A percentile compares a stretch with the other conserved stretches of the same genome.
Evolutionary conservation across 2,329 filamentous ascomycete species (phyloP).

Genomic region (Aspergillus sp.): DNA sequence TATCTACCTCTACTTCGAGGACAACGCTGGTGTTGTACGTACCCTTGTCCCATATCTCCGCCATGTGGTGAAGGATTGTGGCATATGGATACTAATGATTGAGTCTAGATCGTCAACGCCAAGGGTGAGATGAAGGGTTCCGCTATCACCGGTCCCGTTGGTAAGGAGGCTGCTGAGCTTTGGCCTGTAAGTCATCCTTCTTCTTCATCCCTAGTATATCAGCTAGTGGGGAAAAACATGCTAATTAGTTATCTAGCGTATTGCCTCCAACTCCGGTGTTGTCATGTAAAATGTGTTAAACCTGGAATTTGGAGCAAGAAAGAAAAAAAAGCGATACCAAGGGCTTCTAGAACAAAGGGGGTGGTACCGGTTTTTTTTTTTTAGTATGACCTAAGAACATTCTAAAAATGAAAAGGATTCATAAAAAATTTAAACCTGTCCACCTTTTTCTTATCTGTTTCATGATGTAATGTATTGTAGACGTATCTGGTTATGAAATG

Average conservation of each 20-base stretch:
- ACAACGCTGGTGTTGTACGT: constrained; percentile 98
- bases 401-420: constrained; percentile 10
- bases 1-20: constrained; percentile 99
- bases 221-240: constrained; percentile 26
- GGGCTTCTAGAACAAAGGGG: constrained; percentile 10
- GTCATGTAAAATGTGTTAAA: constrained; percentile 78
- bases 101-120: constrained; percentile 89
- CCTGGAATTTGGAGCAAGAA: constrained; percentile 13
- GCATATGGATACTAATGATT: neutral
- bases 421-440: constrained; percentile 11
- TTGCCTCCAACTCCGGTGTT: constrained; percentile 99
- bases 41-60: neutral
- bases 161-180: constrained; percentile 99
- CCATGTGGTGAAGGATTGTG: neutral
- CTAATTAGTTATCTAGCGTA: constrained; percentile 66
- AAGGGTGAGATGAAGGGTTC: constrained; percentile 99
- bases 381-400: constrained; percentile 4
- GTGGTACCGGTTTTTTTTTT: neutral
- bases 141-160: constrained; percentile 97
- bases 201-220: too few species aligned
- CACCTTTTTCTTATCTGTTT: neutral
- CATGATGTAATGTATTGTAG: neutral
- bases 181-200: constrained; percentile 70
- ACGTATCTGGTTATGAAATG: too few species aligned
- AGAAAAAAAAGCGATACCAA: constrained; percentile 14